Evolutionary conservation across 2,329 filamentous ascomycete species (phyloP).

Genomic region (Annulohypoxylon truncatum): DNA sequence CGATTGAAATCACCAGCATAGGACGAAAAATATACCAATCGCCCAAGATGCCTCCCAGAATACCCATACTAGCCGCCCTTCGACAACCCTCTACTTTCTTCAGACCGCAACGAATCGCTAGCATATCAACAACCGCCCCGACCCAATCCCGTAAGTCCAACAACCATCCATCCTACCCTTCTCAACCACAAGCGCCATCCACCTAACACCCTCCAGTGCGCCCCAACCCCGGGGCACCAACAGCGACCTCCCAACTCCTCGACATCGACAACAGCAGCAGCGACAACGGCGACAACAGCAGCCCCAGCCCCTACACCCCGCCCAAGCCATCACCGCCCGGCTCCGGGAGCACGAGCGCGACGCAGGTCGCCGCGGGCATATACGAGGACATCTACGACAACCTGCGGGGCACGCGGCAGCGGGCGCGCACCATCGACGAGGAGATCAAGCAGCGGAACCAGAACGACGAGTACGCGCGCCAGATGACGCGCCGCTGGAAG

Average conservation of each 20-base stretch:
- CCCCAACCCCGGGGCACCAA: slow-evolving; percentile 30
- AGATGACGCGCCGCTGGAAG: slow-evolving; percentile 78
- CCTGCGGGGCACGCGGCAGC: slow-evolving; percentile 12
- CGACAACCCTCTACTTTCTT: slow-evolving; percentile 41
- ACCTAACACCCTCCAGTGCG: slow-evolving; percentile 33
- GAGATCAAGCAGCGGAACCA: slow-evolving; percentile 55
- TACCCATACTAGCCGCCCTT: slow-evolving; percentile 48
- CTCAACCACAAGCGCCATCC: not conserved
- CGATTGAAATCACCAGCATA: not conserved
- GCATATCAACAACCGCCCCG: slow-evolving; percentile 44
- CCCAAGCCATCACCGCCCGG: no score
- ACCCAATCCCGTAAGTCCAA: slow-evolving; percentile 41
- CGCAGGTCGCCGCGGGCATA: slow-evolving; percentile 25
- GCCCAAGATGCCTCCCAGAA: slow-evolving; percentile 56
- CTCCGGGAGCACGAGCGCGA: no score
- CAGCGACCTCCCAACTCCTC: slow-evolving; percentile 41
- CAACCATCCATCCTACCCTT: not conserved
- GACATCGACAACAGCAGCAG: slow-evolving; percentile 41
- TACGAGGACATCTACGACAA: slow-evolving; percentile 40
- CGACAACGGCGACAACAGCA: no score
- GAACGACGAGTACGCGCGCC: slow-evolving; percentile 66
- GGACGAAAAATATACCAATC: slow-evolving; percentile 24
- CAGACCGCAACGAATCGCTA: slow-evolving; percentile 39
- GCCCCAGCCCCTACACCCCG: not conserved
- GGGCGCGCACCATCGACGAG: slow-evolving; percentile 50